Evolutionary conservation across 2,329 filamentous ascomycete species (phyloP), one percentile per base, ranked within the genome.

Genomic region (Aspergillus oerlinghausenensis): DNA sequence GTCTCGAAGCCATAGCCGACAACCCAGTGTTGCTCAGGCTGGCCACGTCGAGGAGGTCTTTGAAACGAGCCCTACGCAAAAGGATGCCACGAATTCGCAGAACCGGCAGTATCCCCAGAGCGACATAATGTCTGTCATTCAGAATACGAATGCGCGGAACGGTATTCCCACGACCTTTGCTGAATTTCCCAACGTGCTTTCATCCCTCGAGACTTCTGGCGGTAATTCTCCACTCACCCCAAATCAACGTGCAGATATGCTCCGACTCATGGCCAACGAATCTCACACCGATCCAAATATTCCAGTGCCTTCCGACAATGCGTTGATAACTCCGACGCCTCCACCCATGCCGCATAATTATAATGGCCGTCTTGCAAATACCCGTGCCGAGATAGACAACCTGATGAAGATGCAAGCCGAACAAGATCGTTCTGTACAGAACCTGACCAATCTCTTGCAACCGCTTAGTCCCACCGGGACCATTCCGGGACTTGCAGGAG

Each of bases 381-480:
- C 88, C 4, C 82, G 88, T 59, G 80, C 87, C 14, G 89, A 96
- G 60, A 83, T 97, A 28, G 89, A 94, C 52, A 82, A 88, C 29
- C 80, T 97, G 2, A 85, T 90, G 60, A 87, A 87, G 47, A 79
- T 96, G 66, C 90, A 95, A 68, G 84, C 85, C 25, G 86, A 93
- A 58, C 92, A 96, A 67, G 86, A 88, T 58, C 82, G 82, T 50
- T 88, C 89, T 50, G 88, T 97, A 1, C 84, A 89, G 59, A 85
- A 89, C 56, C 79, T 97, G 9, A 86, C 86, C 52, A 86, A 84
- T 55, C 77, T 91, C 17, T 81, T 97, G 7, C 87, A 89, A 6
- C 92, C 92, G 0, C 80, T 96, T 11, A 92, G 88, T 66, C 92
- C 92, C 0, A 89, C 85, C 0, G 91, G 90, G 4, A 82, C 84